Evolutionary conservation across 2,329 filamentous ascomycete species (phyloP), one percentile per base, ranked within the genome.

Genomic region (Mycosphaerella sp.): DNA sequence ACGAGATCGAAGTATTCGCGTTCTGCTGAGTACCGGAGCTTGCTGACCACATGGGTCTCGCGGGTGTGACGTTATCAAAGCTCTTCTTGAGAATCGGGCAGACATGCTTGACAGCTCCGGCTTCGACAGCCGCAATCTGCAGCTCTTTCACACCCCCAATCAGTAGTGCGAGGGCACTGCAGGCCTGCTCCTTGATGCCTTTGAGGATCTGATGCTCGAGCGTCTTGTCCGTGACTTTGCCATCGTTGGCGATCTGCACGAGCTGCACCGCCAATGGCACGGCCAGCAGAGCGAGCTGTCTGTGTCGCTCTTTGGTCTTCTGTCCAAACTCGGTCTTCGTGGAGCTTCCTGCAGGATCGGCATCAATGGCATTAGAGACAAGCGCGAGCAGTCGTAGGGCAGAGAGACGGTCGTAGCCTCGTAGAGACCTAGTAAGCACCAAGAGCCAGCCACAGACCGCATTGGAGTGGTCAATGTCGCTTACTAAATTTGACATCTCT

Each of bases 41-140:
- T 1, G 73, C 70, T 44, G 76, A 74, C 81, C 82, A 85, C 62
- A 81, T 75, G 1, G 75, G 73, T 16, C 70, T 66, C 2, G 71
- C 63, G 25, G 78, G 73, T 1, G 73, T 63, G 4, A 80, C 70
- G 8, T 77, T 75, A 55, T 86, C 83, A 60, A 85, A 86, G 1
- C 81, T 80, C 61, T 79, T 76, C 63, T 85, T 86, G 17, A 87
- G 68, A 52, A 85, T 74, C 49, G 80, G 76, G 12, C 82, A 79
- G 13, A 87, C 72, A 47, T 77, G 76, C 47, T 79, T 79, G 47
- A 87, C 76, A 9, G 80, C 79, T 49, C 75, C 75, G 41, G 80
- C 80, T 54, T 96, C 87, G 39, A 84, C 85, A 0, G 89, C 89
- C 34, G 88, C 84, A 61, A 84, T 86, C 68, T 97, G 91, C 47